Base-by-base conservation (phyloP, 768 basidiomycete genomes). In the Lentinula boryana region DNA sequence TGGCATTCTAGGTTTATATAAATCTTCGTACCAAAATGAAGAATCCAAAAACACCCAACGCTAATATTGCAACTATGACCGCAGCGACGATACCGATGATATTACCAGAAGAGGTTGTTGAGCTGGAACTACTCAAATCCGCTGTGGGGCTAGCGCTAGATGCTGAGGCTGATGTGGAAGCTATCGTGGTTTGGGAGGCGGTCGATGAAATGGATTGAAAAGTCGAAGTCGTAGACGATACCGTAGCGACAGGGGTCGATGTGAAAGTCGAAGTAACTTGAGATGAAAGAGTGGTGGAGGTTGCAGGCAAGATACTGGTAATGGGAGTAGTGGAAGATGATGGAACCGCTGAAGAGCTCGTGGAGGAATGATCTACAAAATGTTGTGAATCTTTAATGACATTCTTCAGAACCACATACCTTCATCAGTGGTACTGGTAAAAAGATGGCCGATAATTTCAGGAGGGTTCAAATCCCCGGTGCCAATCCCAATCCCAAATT, bases 11-110 rank as follows among this genome's bases (percentile, higher is more conserved):
- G 41, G 23, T 15, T 27, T 10, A 48, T 9, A n/a, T 10, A 21
- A 36, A 51, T 44, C 65, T 27, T 27, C 80, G 65, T 62, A 83
- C 84, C 61, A 84, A 61, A 64, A 79, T 75, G 72, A 77, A 83
- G 55, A 74, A 75, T 60, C 82, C 59, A 8, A 76, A 68, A 61
- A 82, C 75, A 32, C 74, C 69, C 31, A 81, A 52, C 1, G 68
- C 67, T 8, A 76, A 76, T 32, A 83, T 63, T 18, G 75, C 83
- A 4, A 74, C 68, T 2, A 85, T 65, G 32, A 74, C 77, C 12
- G 79, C 84, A 27, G 74, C 78, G 40, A 85, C 68, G 44, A 78
- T 82, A 12, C 76, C 76, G 8, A 79, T 63, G 18, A 78, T 62
- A 16, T 31, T 50, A 13, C 57, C 57, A 58, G 43, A 10, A 15